Evolutionary conservation across 805 yeast species (phyloP).

Genomic region (Myxozyma neotropica): DNA sequence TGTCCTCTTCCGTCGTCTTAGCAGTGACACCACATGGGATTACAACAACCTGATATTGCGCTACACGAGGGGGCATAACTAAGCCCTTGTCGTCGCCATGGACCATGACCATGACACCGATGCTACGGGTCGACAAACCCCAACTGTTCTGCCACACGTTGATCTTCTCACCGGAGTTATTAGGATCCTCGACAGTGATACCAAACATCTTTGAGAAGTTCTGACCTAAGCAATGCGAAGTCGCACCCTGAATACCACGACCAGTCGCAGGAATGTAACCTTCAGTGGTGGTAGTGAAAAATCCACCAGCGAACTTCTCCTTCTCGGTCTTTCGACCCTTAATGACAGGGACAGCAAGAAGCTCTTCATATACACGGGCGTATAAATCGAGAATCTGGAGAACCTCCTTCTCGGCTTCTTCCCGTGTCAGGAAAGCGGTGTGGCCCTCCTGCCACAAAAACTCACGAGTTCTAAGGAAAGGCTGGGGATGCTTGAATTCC

Average conservation of each 20-base stretch:
- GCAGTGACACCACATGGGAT: conserved; percentile 94
- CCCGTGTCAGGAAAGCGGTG: conserved; percentile 88
- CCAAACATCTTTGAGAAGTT: conserved; percentile 98
- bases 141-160: conserved; percentile 96
- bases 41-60: conserved; percentile 87
- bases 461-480: conserved; percentile 97
- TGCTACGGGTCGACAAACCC: conserved; percentile 98
- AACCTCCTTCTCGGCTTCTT: conserved; percentile 83
- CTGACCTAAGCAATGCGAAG: conserved; percentile 96
- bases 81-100: conserved; percentile 98
- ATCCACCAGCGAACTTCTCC: conserved; percentile 98
- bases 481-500: conserved; percentile 99
- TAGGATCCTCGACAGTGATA: conserved; percentile 91
- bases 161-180: conserved; percentile 75
- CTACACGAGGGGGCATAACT: conserved; percentile 95
- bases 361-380: conserved; percentile 80
- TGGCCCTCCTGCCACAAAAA: conserved; percentile 99
- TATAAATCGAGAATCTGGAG: conserved; percentile 82
- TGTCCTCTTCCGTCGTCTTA: conserved; percentile 77
- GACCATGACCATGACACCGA: conserved; percentile 99
- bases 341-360: conserved; percentile 95
- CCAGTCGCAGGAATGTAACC: conserved; percentile 98
- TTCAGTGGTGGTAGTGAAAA: conserved; percentile 92
- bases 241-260: conserved; percentile 99
- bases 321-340: conserved; percentile 95